Percentiles rank a stretch among this genome's conserved stretches.
These are phyloP conservation scores for Taiozyma sp. DNA, from an alignment of 1,139 yeast species.

Conservation along the genomic window DNA sequence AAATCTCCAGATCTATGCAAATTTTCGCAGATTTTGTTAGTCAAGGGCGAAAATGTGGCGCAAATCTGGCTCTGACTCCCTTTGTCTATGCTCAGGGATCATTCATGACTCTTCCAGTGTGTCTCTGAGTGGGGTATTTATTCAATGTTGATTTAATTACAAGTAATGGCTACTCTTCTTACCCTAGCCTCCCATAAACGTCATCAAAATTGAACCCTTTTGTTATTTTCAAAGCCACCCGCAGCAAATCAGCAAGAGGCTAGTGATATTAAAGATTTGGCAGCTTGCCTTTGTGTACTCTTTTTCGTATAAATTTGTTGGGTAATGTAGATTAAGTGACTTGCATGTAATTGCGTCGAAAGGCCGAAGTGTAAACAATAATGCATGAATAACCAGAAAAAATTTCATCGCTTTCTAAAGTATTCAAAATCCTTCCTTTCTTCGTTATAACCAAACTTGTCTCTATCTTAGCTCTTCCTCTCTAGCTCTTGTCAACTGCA, in stretches of 20 bases:
- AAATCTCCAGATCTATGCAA: background rate
- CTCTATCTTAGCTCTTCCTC: background rate
- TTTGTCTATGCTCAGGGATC: background rate
- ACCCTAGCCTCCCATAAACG: background rate
- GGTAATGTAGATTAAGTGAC: background rate
- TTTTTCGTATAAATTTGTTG: background rate
- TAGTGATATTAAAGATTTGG: background rate
- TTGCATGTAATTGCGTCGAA: background rate
- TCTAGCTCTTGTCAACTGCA: background rate
- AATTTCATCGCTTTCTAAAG: background rate
- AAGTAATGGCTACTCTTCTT: background rate
- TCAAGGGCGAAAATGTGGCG: background rate
- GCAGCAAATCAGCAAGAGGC: background rate
- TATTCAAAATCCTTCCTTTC: background rate
- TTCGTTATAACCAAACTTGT: too few species aligned
- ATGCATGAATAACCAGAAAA: background rate
- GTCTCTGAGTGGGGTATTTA: background rate
- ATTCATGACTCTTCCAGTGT: background rate
- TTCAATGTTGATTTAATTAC: background rate
- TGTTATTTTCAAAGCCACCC: background rate
- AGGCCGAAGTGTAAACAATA: background rate
- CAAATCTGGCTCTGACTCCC: background rate
- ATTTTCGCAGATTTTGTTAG: background rate
- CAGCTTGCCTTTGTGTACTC: background rate
- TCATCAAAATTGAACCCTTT: background rate